Percentiles rank a stretch among this genome's conserved stretches.
These are phyloP conservation scores for Talaromyces sp. DNA, from an alignment of 2,329 filamentous ascomycete species.

Conservation along the genomic window DNA sequence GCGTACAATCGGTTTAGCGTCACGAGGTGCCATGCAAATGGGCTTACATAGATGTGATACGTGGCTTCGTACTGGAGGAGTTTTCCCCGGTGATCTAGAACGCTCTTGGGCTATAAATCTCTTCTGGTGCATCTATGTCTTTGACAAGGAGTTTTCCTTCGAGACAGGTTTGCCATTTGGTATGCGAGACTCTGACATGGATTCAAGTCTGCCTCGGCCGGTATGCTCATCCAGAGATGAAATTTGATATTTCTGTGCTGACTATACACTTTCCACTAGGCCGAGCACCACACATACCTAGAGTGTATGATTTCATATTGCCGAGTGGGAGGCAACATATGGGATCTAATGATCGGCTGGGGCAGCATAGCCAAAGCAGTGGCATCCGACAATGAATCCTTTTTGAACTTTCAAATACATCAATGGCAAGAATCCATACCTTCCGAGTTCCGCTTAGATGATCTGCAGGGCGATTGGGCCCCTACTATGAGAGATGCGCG, in stretches of 20 bases:
- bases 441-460: slow-evolving; percentile 57
- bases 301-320: slow-evolving; percentile 82
- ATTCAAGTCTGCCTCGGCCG: slow-evolving; percentile 71
- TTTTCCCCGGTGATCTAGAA: slow-evolving; percentile 37
- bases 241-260: not conserved
- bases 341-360: slow-evolving; percentile 73
- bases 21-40: slow-evolving; percentile 30
- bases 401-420: slow-evolving; percentile 75
- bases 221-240: slow-evolving; percentile 45
- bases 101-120: slow-evolving; percentile 58
- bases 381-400: slow-evolving; percentile 67
- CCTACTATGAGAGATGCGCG: slow-evolving; percentile 55
- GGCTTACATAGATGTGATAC: slow-evolving; percentile 71
- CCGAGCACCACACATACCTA: slow-evolving; percentile 58
- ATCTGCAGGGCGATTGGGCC: slow-evolving; percentile 41
- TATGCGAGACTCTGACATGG: slow-evolving; percentile 79
- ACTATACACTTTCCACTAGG: not conserved
- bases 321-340: slow-evolving; percentile 77
- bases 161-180: slow-evolving; percentile 72
- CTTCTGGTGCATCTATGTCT: slow-evolving; percentile 82
- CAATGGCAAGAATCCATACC: slow-evolving; percentile 76
- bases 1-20: slow-evolving; percentile 83
- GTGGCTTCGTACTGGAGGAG: slow-evolving; percentile 54
- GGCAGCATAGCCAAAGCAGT: slow-evolving; percentile 63
- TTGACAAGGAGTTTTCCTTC: slow-evolving; percentile 85